Evolutionary conservation across 164 flowering plant species (phyloP).

Genomic region (Echeveria elegans): DNA sequence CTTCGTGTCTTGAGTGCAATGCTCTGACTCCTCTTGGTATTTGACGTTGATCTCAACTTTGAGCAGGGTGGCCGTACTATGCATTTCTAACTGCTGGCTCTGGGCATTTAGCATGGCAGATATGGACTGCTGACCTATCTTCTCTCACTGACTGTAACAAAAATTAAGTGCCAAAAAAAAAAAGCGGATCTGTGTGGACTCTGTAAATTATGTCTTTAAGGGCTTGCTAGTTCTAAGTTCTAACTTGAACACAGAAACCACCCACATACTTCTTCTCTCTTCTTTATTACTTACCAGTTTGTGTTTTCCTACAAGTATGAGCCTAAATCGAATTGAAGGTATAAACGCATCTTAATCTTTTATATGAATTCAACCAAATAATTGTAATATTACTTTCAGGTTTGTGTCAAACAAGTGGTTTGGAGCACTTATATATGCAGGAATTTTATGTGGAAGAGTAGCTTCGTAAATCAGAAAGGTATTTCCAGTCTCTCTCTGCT

Average conservation of each 20-base stretch:
- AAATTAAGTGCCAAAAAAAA: slow-evolving; percentile 37
- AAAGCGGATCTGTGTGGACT: background rate
- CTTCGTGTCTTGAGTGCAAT: background rate
- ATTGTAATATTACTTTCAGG: slow-evolving; percentile 25
- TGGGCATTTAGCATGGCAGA: slow-evolving; percentile 89
- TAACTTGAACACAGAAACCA: background rate
- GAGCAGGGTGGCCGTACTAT: slow-evolving; percentile 85
- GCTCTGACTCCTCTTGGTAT: background rate
- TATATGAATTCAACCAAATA: background rate
- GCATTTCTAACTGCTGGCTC: slow-evolving; percentile 59
- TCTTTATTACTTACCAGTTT: background rate
- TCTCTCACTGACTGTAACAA: slow-evolving; percentile 75
- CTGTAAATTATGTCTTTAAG: background rate
- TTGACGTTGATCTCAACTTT: background rate
- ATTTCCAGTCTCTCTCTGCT: slow-evolving; percentile 1
- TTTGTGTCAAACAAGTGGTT: slow-evolving; percentile 97
- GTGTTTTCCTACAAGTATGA: background rate
- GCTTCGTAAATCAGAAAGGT: slow-evolving; percentile 29
- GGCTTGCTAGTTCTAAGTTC: slow-evolving; percentile 3
- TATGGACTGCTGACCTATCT: slow-evolving; percentile 73
- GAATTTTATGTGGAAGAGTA: slow-evolving; percentile 64
- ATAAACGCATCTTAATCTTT: background rate
- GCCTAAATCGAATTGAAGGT: background rate
- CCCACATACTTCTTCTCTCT: background rate
- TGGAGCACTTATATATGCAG: slow-evolving; percentile 73